Evolutionary conservation across 176 grass and related monocot species (phyloP), one percentile per base, ranked within the genome.

Genomic region (Juncus inflexus): DNA sequence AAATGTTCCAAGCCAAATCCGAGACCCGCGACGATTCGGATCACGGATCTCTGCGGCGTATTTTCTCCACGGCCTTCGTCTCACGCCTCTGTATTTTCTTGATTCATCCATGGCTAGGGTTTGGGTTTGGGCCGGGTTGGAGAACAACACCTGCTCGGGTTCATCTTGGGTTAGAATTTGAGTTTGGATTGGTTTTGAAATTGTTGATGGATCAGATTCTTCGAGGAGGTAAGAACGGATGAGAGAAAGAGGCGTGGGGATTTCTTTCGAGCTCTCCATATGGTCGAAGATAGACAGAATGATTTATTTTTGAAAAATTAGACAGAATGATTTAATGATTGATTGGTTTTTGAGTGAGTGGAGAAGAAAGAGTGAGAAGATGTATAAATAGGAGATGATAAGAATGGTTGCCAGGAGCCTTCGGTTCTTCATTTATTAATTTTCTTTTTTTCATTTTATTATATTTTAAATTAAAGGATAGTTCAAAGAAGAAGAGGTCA

Each of bases 51-150:
- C 73, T 4, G 58, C 59, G 7, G 60, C 58, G 7, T 43, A 56
- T 80, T 99, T 99, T 36, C 95, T 89, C 95, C 95, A 99, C 9
- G 89, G 89, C n/a, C 95, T 83, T 80, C 84, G 95, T 67, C 95
- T 57, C 40, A 99, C 95, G 0, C 95, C 95, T 0, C 86, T 37
- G 80, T 90, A 99, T 55, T 71, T 71, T 55, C 68, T 59, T 0
- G 68, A 71, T 47, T 60, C 68, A 3, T 71, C 68, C 2, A 36
- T 4, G 6, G 7, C 58, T 28, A 42, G 68, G 58, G 68, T 45
- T 36, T 49, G 68, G 3, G 12, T 47, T 15, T 47, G 6, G 43
- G 9, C 9, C 43, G 9, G 9, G 9, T 47, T 47, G 43, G 43
- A 9, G 43, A 47, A 9, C 6, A 47, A 47, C 43, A 47, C 4